Conservation (phyloP, 192 early-diverging fungal species). For the Umbelopsis sp. region DNA sequence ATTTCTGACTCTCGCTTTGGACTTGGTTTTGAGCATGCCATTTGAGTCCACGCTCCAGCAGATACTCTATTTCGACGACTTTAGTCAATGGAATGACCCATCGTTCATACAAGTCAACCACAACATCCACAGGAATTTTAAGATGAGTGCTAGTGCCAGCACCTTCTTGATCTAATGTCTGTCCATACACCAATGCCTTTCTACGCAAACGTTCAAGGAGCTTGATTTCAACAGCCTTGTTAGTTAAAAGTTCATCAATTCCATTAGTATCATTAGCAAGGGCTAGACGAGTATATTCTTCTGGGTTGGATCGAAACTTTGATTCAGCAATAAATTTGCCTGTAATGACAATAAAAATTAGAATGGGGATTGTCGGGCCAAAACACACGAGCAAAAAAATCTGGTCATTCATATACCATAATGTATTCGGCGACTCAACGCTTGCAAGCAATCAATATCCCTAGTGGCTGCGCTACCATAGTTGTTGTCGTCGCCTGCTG, state of each 20-base stretch:
- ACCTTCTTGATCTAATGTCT: conserved; percentile 54
- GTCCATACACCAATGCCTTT: conserved; percentile 94
- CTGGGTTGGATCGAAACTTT: conserved; percentile 84
- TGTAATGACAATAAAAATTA: conserved; percentile 27
- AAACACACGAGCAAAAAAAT: too few species aligned
- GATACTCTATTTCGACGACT: conserved; percentile 93
- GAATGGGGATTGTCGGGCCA: not conserved
- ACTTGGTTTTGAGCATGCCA: conserved; percentile 13
- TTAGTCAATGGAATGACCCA: conserved; percentile 98
- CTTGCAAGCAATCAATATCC: conserved; percentile 92
- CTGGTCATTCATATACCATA: conserved; percentile 60
- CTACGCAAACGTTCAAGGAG: conserved; percentile 79
- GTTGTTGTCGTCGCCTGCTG: conserved; percentile 79
- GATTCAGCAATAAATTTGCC: conserved; percentile 97
- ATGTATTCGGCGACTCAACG: conserved; percentile 91
- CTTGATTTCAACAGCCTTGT: conserved; percentile 80
- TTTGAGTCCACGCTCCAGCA: conserved; percentile 59
- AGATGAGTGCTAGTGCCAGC: conserved; percentile 27
- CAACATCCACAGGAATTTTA: conserved; percentile 78
- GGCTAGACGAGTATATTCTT: conserved; percentile 37
- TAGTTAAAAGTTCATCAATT: conserved; percentile 87
- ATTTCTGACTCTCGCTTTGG: not conserved
- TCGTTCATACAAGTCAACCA: conserved; percentile 89
- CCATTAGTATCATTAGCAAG: conserved; percentile 69
- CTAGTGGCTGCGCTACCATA: conserved; percentile 93